Base-by-base conservation (phyloP, 345 rosid genomes). In the Acer yangbiense region DNA sequence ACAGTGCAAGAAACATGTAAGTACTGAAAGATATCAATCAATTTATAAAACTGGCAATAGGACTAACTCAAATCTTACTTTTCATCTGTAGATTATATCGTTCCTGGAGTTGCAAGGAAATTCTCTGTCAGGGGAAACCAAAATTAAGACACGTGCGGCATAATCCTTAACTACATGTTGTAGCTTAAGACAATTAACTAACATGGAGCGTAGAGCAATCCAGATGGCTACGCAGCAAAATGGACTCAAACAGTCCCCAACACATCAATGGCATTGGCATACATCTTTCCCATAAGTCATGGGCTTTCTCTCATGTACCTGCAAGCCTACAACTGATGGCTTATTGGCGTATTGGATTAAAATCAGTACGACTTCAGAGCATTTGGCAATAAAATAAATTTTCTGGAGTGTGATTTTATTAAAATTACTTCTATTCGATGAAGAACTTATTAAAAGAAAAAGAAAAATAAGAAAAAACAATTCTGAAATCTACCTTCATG, bases 31-130 rank as follows among this genome's bases (percentile, higher is more conserved):
- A 32, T 43, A 68, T 43, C 54, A 43, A 17, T 39, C 54, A 41
- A 3, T n/a, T 9, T 18, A 21, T n/a, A 68, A n/a, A n/a, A 43
- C 54, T 20, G 4, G 55, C 10, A 68, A 16, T 39, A 43, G 71
- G 29, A 21, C 55, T 64, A 61, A 77, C 65, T 20, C 39, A 39
- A 39, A 18, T 48, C 18, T 1, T 0, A 60, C 8, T 35, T 74
- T 64, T 48, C 68, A 1, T 70, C 65, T 69, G 57, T 14, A 82
- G 84, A 64, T 70, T 58, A 48, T 39, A 70, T 66, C 62, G 39
- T 35, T 71, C 79, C 46, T 78, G 85, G 82, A 78, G 79, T 29
- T 78, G 85, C 79, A 75, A 58, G 79, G 80, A 77, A 27, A 77
- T 68, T 10, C 73, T 82, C 58, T 82, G 72, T 61, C 74, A n/a